Evolutionary conservation across 2,329 filamentous ascomycete genomes (phyloP), one percentile per base, ranked within the genome.

Genomic region (Chaetomiaceae sp.): DNA sequence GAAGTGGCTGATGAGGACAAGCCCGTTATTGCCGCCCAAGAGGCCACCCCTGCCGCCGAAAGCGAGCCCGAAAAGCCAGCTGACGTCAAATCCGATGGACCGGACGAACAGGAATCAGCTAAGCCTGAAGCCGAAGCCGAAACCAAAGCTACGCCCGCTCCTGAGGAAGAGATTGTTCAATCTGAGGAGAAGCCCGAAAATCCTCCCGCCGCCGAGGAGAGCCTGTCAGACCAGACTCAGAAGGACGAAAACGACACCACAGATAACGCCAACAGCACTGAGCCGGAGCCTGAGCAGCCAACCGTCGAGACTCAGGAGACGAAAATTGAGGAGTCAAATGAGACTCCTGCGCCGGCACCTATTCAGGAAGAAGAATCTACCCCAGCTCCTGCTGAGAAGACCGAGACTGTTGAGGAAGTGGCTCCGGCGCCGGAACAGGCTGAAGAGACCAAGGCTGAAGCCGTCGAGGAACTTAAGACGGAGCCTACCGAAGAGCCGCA

Each of bases 401-500:
- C 29, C 16, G 16, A n/a, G n/a, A 5, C 45, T 21, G 33, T 5
- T 27, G 33, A 13, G 14, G 44, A 29, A 11, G 45, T n/a, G 21
- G 33, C 23, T 27, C 16, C 25, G 14, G 25, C n/a, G n/a, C n/a
- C n/a, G n/a, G 47, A 49, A 18, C 25, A 33, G 18, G 29, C 18
- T 7, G 33, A 33, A 5, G 44, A 46, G n/a, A 18, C 20, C 16
- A 45, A 38, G 43, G 32, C 30, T 3, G 44, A 56, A 20, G 2
- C 41, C 9, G 48, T n/a, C 9, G 50, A 48, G 16, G 57, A 55
- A 11, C 21, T 43, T 10, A 53, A 51, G 25, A 46, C 29, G 18
- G 57, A 53, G 18, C 27, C 50, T 8, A 25, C 32, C 9, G 51
- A 44, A 18, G 54, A 56, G n/a, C 9, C 30, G 23, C 32, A 47